Base-by-base conservation (phyloP, 768 basidiomycete species). In the Lyophyllum decastes region DNA sequence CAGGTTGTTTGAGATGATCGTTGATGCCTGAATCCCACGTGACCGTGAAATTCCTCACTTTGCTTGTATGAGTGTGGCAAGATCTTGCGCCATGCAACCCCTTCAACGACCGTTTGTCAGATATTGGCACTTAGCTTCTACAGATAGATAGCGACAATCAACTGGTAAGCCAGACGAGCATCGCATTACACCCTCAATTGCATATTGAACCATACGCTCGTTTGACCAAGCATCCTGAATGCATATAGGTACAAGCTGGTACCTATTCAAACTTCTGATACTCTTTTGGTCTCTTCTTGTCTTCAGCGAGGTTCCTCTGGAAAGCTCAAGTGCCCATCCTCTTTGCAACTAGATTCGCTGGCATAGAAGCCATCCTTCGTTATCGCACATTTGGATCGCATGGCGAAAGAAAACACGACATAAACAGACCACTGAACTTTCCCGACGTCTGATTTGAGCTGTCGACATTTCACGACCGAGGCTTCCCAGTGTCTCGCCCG, bases 21-120 rank as follows among this genome's bases (percentile, higher is more conserved):
- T 59, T 61, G 57, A 57, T 56, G 52, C 51, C 27, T 9, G 16
- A 49, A 43, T 30, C n/a, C 1, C 67, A 68, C 67, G 67, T 68
- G 67, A 68, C 55, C 66, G 64, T 59, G 57, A 61, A 49, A 30
- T 49, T 48, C 41, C 48, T 22, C 41, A 30, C 38, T 54, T 49
- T 58, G 21, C 55, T 61, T 65, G 54, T 24, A 5, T 41, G n/a
- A 41, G 49, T 54, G 22, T 59, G 35, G 35, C 51, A 48, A 21
- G 21, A 41, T 27, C 54, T 52, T 57, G 56, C 55, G 53, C 49
- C 54, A 60, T 55, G 26, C 16, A 4, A 14, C 16, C 30, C 11
- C 9, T 34, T 27, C 35, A 10, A 4, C 11, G 30, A 33, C 30
- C 11, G 6, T 33, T 11, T 33, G n/a, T n/a, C n/a, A n/a, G n/a